These are phyloP conservation scores for Baudoinia panamericana DNA, from an alignment of 495 filamentous ascomycete species.

Conservation along the genomic window DNA sequence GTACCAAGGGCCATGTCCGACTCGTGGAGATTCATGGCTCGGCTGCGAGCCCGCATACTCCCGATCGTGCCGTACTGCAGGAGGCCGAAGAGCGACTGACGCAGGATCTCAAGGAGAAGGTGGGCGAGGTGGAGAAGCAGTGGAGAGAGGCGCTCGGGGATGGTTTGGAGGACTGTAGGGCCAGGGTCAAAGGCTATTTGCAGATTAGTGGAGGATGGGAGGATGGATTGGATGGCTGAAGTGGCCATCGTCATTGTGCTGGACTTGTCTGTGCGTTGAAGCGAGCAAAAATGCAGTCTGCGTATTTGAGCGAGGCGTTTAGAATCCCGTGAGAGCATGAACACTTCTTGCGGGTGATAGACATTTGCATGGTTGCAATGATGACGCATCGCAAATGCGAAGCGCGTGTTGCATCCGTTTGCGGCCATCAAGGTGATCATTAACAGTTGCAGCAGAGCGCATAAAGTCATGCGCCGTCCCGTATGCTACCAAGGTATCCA, in stretches of 20 bases:
- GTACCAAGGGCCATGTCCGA: conserved; percentile 45
- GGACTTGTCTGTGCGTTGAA: background rate
- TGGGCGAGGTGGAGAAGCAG: conserved; percentile 75
- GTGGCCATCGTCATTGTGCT: conserved; percentile 3
- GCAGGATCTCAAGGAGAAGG: conserved; percentile 83
- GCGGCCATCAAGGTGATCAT: too few relatives aligned
- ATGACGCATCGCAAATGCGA: too few relatives aligned
- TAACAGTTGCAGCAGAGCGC: too few relatives aligned
- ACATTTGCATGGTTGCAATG: too few relatives aligned
- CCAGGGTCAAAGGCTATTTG: conserved; percentile 32
- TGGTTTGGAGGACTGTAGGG: conserved; percentile 40
- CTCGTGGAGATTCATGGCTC: conserved; percentile 46
- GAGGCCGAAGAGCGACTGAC: conserved; percentile 59
- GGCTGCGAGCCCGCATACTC: conserved; percentile 39
- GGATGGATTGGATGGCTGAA: conserved; percentile 29
- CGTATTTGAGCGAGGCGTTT: too few relatives aligned
- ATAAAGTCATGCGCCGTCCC: too few relatives aligned
- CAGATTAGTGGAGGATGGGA: conserved; percentile 30
- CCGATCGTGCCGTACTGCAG: conserved; percentile 44
- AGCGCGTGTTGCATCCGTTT: too few relatives aligned
- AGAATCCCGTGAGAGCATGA: too few relatives aligned
- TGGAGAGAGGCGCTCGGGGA: conserved; percentile 60
- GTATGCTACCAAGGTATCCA: too few relatives aligned
- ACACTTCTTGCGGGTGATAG: too few relatives aligned
- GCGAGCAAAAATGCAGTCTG: too few relatives aligned